These are phyloP conservation scores for Acanthamoeba triangularis DNA, from an alignment of 208 protist genomes.

Conservation along the genomic window DNA sequence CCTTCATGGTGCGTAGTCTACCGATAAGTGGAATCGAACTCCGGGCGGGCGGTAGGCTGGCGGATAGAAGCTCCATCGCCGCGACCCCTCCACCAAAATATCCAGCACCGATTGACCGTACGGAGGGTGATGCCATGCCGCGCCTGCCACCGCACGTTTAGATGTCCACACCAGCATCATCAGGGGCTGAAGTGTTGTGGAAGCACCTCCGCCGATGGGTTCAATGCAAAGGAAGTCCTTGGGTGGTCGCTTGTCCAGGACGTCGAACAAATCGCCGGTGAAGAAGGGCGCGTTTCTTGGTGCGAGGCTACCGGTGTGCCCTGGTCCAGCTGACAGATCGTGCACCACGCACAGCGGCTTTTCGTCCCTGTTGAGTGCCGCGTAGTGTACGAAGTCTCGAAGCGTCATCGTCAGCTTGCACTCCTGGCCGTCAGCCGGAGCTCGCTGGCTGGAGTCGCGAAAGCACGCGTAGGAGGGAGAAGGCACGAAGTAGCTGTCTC, in stretches of 20 bases:
- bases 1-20: not conserved
- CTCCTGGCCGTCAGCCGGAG: not conserved
- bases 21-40: not conserved
- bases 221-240: not conserved
- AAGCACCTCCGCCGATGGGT: not conserved
- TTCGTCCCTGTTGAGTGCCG: not conserved
- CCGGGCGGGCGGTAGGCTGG: not conserved
- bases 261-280: not conserved
- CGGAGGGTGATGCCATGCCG: not conserved
- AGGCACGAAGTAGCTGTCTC: not conserved
- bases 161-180: too few species aligned
- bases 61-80: conserved; percentile 17
- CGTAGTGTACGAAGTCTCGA: not conserved
- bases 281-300: not conserved
- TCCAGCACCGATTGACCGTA: not conserved
- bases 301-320: too few species aligned
- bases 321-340: not conserved
- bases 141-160: too few species aligned
- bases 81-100: not conserved
- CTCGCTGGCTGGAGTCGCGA: not conserved
- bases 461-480: not conserved
- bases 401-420: not conserved
- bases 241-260: not conserved
- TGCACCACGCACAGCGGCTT: conserved; percentile 23
- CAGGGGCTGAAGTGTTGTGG: too few species aligned